A percentile compares a stretch with the other conserved stretches of the same genome.
These are phyloP conservation scores for Mucor plumbeus DNA, from an alignment of 371 early-diverging fungal genomes.

Conservation along the genomic window DNA sequence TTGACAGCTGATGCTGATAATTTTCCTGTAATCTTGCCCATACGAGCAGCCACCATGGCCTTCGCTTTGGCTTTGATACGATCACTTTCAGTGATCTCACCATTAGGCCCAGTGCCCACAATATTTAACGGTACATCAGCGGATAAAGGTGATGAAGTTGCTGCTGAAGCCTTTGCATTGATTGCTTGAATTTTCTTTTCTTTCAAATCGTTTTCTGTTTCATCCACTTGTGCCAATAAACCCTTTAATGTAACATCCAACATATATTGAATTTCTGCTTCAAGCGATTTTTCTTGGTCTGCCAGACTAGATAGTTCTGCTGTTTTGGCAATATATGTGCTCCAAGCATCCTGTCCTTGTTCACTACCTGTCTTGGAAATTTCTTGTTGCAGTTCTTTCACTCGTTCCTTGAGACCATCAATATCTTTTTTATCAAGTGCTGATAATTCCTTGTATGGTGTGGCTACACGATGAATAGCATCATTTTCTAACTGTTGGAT, in stretches of 20 bases:
- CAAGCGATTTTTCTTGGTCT: slow-evolving; percentile 59
- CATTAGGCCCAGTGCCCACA: slow-evolving; percentile 65
- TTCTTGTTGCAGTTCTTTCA: slow-evolving; percentile 50
- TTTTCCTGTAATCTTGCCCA: slow-evolving; percentile 60
- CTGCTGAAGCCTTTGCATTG: slow-evolving; percentile 32
- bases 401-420: slow-evolving; percentile 42
- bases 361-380: slow-evolving; percentile 42
- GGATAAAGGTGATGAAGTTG: slow-evolving; percentile 10
- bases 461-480: slow-evolving; percentile 27
- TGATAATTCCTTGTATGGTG: slow-evolving; percentile 29
- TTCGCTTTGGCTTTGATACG: slow-evolving; percentile 67
- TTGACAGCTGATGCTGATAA: slow-evolving; percentile 13
- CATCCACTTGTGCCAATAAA: slow-evolving; percentile 52
- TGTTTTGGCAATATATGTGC: slow-evolving; percentile 43
- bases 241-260: slow-evolving; percentile 47
- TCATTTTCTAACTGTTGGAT: slow-evolving; percentile 40
- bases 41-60: slow-evolving; percentile 64
- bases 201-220: slow-evolving; percentile 57
- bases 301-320: slow-evolving; percentile 55
- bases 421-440: slow-evolving; percentile 48
- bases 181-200: slow-evolving; percentile 57
- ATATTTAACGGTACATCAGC: slow-evolving; percentile 36
- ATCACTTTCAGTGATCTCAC: slow-evolving; percentile 63
- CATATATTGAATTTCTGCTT: slow-evolving; percentile 52
- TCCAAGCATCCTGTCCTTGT: slow-evolving; percentile 44